Evolutionary conservation across 352 stramenopile species (phyloP).

Genomic region (Phytophthora sansomeana): DNA sequence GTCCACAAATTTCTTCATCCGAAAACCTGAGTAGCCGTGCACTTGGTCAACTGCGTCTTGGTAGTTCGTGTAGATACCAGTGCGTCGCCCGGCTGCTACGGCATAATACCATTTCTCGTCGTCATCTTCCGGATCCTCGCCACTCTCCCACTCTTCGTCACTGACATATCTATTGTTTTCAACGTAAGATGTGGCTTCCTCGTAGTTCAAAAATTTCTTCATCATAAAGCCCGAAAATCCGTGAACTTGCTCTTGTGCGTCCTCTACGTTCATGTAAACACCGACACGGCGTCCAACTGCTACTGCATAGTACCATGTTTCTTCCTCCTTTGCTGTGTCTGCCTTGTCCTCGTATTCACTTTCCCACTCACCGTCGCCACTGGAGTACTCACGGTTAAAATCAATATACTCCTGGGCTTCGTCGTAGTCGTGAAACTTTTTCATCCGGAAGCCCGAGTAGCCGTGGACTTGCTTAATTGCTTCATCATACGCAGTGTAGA

Average conservation of each 20-base stretch:
- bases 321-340: background rate
- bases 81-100: constrained; percentile 53
- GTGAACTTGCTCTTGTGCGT: constrained; percentile 51
- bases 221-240: constrained; percentile 54
- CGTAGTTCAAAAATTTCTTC: constrained; percentile 67
- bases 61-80: constrained; percentile 57
- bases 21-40: constrained; percentile 54
- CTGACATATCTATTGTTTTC: background rate
- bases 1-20: constrained; percentile 71
- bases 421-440: constrained; percentile 3
- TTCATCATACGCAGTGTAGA: constrained; percentile 15
- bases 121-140: background rate
- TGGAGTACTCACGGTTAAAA: background rate
- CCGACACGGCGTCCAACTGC: constrained; percentile 49
- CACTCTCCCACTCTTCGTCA: background rate
- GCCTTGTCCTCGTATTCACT: background rate
- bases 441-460: constrained; percentile 19
- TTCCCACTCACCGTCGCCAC: background rate
- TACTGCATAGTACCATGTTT: constrained; percentile 53
- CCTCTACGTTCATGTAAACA: constrained; percentile 55
- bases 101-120: constrained; percentile 45
- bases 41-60: constrained; percentile 46
- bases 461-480: constrained; percentile 15
- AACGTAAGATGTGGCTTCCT: constrained; percentile 37
- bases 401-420: constrained; percentile 21